Base-by-base conservation (phyloP, 257 asterid species). In the Solanum raphanifolium region DNA sequence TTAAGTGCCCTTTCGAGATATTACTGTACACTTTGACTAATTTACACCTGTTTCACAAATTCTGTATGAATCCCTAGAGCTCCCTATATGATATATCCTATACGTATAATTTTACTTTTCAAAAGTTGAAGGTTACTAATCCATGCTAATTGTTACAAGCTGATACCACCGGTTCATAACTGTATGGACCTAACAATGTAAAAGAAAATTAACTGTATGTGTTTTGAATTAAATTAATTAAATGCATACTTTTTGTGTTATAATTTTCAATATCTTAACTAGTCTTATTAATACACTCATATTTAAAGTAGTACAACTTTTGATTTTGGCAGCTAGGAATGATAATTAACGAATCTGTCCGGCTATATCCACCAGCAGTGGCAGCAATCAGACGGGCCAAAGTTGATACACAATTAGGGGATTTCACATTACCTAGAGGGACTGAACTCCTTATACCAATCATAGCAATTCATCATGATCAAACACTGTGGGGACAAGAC, bases 351-450 rank as follows among this genome's bases (percentile, higher is more conserved):
- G 98, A 95, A 85, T 94, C 98, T 4, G 90, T 95, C 0, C 65
- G 98, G 39, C 90, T 95, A 3, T 95, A 95, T 84, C 98, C 98
- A 6, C 98, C 98, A 2, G 98, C 95, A 12, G 89, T 98, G 0
- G 92, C 94, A 35, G 95, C 94, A 23, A 98, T 97, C 2, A 90
- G 98, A 32, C 93, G 94, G 91, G 96, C 98, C 13, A 94, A 94
- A 82, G 92, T 89, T 43, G 98, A 94, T 34, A 89, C 94, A 18
- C 87, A 93, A 34, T 88, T 95, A 0, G 98, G 98, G 1, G 95
- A 94, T 82, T 92, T 95, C 25, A 88, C 89, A 60, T 90, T 95
- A 35, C 96, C 96, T 0, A 93, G 93, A 83, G 98, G 98, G 1
- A 91, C 94, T 0, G 93, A 97, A 0, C 91, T 95, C 23, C 94